Conservation (phyloP, 768 basidiomycete species). For the Multifurca ochricompacta region DNA sequence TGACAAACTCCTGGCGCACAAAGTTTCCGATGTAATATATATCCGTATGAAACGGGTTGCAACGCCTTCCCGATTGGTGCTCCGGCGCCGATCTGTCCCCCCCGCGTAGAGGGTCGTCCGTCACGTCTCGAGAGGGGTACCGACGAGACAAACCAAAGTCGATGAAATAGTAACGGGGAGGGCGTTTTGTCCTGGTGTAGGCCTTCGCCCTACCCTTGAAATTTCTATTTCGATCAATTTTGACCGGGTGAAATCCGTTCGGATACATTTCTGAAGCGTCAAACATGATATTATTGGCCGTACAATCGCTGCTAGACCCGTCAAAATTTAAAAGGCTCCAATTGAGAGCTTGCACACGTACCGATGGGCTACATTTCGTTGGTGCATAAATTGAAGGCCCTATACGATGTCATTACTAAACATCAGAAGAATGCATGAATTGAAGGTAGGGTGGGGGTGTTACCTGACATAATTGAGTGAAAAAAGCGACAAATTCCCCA, state of each 20-base stretch:
- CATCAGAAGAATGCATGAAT: not conserved
- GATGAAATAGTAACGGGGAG: slow-evolving; percentile 25
- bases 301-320: slow-evolving; percentile 7
- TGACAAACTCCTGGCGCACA: slow-evolving; percentile 25
- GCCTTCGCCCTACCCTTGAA: slow-evolving; percentile 21
- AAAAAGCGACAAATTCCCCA: slow-evolving; percentile 31
- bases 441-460: not conserved
- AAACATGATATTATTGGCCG: slow-evolving; percentile 24
- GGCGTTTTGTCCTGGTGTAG: slow-evolving; percentile 22
- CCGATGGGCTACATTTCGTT: slow-evolving; percentile 25
- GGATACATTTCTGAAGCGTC: slow-evolving; percentile 26
- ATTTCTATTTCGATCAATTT: slow-evolving; percentile 19
- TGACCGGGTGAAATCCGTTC: slow-evolving; percentile 26
- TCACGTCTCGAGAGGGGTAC: slow-evolving; percentile 25
- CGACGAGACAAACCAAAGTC: slow-evolving; percentile 27
- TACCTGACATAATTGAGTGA: slow-evolving; percentile 32
- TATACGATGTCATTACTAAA: not conserved
- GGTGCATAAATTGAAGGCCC: slow-evolving; percentile 26
- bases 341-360: slow-evolving; percentile 21
- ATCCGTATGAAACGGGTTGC: slow-evolving; percentile 32
- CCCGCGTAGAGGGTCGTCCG: slow-evolving; percentile 29
- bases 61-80: slow-evolving; percentile 19
- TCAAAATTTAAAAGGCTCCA: not conserved
- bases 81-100: slow-evolving; percentile 37
- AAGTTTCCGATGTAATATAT: slow-evolving; percentile 31